These are phyloP conservation scores for Plasmodium blacklocki DNA, from an alignment of 169 alveolate genomes.

Conservation along the genomic window DNA sequence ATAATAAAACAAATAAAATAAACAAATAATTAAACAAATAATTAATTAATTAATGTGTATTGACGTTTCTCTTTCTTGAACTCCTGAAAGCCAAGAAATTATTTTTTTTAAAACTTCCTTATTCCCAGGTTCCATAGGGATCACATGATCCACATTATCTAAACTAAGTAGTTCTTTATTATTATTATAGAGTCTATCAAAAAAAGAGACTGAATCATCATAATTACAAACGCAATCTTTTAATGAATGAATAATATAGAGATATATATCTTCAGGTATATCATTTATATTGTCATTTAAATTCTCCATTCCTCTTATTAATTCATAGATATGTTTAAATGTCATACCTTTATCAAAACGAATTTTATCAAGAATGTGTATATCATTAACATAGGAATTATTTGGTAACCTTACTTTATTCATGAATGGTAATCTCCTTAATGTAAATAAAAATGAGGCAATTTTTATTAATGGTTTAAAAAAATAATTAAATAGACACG, in stretches of 20 bases:
- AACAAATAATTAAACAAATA: too few relatives aligned
- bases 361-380: constrained; percentile 63
- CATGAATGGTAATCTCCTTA: constrained; percentile 11
- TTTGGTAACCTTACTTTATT: constrained; percentile 10
- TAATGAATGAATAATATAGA: constrained; percentile 76
- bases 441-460: constrained; percentile 53
- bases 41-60: too few relatives aligned
- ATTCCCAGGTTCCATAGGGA: constrained; percentile 50
- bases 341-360: constrained; percentile 25
- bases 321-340: constrained; percentile 59
- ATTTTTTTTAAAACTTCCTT: constrained; percentile 30
- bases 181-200: constrained; percentile 14
- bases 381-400: background rate
- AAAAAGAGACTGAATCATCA: constrained; percentile 17
- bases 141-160: constrained; percentile 47
- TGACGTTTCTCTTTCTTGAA: too few relatives aligned
- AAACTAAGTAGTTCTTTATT: constrained; percentile 18
- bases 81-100: background rate
- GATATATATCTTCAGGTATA: constrained; percentile 77
- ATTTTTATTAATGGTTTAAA: constrained; percentile 45
- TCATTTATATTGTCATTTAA: constrained; percentile 49
- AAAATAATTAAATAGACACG: constrained; percentile 21
- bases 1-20: too few relatives aligned
- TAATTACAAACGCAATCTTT: constrained; percentile 72
- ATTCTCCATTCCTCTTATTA: constrained; percentile 75